A percentile compares a stretch with the other conserved stretches of the same genome.
Evolutionary conservation across 768 basidiomycete species (phyloP).

Genomic region (Kwoniella bestiolae): DNA sequence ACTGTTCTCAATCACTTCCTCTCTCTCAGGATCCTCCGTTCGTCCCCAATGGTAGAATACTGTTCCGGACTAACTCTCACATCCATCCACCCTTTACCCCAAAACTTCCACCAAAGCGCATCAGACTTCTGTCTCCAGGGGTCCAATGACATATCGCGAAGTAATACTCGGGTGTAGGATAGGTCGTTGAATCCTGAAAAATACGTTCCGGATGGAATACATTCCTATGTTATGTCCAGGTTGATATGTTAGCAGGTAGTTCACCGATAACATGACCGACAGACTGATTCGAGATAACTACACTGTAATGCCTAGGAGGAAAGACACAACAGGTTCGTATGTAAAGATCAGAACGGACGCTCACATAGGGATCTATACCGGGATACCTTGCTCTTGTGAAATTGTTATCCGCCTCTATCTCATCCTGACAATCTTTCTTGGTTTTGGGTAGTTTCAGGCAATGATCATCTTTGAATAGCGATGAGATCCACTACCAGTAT

Average conservation of each 20-base stretch:
- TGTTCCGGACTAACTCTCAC: conserved; percentile 15
- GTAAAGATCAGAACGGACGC: too few species aligned
- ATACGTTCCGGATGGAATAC: conserved; percentile 14
- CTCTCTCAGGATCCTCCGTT: background rate
- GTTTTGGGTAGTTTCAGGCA: background rate
- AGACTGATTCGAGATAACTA: too few species aligned
- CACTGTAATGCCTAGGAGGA: too few species aligned
- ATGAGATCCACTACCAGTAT: conserved; percentile 16
- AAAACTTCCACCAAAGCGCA: conserved; percentile 9
- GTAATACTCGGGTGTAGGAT: conserved; percentile 1
- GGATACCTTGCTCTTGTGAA: conserved; percentile 12
- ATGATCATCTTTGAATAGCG: conserved; percentile 11
- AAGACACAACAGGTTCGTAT: too few species aligned
- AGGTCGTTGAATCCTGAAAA: conserved; percentile 22
- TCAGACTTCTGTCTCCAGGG: conserved; percentile 23
- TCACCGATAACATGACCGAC: too few species aligned
- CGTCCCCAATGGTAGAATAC: conserved; percentile 12
- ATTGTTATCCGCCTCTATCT: conserved; percentile 14
- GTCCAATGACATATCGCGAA: conserved; percentile 14
- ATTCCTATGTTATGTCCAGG: background rate
- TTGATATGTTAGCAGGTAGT: background rate
- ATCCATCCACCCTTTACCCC: conserved; percentile 17
- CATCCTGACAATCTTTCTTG: conserved; percentile 2
- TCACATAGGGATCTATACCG: conserved; percentile 8
- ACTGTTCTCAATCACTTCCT: too few species aligned